These are phyloP conservation scores for Parathielavia hyrcaniae DNA, from an alignment of 495 filamentous ascomycete species.

Conservation along the genomic window DNA sequence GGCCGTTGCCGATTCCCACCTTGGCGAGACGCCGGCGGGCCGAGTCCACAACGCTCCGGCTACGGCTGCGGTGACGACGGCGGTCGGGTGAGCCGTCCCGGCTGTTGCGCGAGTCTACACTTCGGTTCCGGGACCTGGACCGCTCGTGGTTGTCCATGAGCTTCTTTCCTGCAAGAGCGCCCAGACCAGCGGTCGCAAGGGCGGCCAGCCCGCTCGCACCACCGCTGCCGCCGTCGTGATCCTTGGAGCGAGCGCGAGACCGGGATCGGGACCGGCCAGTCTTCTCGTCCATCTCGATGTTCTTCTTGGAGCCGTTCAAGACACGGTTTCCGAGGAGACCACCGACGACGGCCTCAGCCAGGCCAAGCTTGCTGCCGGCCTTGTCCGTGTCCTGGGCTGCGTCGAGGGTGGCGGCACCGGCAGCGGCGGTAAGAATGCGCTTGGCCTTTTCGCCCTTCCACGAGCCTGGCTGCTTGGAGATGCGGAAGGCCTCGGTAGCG, in stretches of 20 bases:
- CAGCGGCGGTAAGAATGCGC: conserved; percentile 78
- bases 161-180: conserved; percentile 78
- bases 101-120: conserved; percentile 48
- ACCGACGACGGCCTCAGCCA: conserved; percentile 72
- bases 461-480: conserved; percentile 74
- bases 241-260: conserved; percentile 48
- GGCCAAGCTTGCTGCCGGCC: conserved; percentile 55
- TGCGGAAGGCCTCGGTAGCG: conserved; percentile 79
- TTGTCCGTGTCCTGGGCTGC: conserved; percentile 69
- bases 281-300: conserved; percentile 49
- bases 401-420: conserved; percentile 78
- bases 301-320: conserved; percentile 66
- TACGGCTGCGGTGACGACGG: conserved; percentile 40
- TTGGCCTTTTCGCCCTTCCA: conserved; percentile 84
- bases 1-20: conserved; percentile 42
- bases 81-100: conserved; percentile 35
- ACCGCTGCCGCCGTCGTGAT: conserved; percentile 36
- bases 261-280: conserved; percentile 47
- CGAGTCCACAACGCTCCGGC: conserved; percentile 45
- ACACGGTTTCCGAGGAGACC: conserved; percentile 77
- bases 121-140: conserved; percentile 49
- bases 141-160: conserved; percentile 61
- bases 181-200: conserved; percentile 66
- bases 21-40: conserved; percentile 43
- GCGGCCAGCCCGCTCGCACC: conserved; percentile 52